These are phyloP conservation scores for Fusarium anthophilum DNA, from an alignment of 2,329 filamentous ascomycete species.

Conservation along the genomic window DNA sequence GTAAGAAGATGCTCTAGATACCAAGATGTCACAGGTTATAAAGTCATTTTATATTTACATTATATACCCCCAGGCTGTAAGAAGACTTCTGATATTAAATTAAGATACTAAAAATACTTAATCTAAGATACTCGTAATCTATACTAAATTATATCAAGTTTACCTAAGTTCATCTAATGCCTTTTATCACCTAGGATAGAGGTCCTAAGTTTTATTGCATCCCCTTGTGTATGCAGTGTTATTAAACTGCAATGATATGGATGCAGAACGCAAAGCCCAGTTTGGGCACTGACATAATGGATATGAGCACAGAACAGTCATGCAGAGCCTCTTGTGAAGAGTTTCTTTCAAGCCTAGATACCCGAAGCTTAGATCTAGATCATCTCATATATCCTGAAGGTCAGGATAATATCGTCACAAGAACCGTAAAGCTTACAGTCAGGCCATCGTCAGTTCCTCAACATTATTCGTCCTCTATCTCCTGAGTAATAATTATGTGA, in stretches of 20 bases:
- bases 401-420: background rate
- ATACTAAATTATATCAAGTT: no score
- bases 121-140: no score
- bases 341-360: background rate
- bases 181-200: no score
- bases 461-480: background rate
- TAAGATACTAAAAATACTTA: no score
- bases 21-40: background rate
- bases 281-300: background rate
- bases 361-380: background rate
- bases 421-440: background rate
- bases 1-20: constrained; percentile 45
- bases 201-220: no score
- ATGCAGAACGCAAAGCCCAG: background rate
- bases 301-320: background rate
- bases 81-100: no score
- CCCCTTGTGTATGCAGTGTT: background rate
- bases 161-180: no score
- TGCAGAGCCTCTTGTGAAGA: background rate
- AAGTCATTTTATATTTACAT: background rate
- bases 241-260: no score
- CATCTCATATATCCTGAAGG: background rate
- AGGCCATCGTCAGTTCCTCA: background rate
- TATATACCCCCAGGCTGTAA: background rate
- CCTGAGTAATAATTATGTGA: background rate